Conservation (phyloP, 345 rosid species). For the Salix suchowensis region DNA sequence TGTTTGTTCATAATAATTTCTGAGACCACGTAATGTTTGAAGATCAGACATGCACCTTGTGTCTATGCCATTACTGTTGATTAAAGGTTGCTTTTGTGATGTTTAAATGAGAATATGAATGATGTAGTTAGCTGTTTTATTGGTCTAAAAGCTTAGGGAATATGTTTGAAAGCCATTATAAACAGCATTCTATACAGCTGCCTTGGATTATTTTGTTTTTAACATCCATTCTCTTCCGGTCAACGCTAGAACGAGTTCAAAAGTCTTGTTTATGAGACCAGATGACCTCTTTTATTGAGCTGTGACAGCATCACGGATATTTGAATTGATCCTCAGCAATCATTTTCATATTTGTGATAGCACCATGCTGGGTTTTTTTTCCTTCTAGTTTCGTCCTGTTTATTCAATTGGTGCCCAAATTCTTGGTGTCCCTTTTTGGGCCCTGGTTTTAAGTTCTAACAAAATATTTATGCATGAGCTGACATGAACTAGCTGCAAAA, state of each 20-base stretch:
- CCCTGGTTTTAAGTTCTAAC: too few relatives aligned
- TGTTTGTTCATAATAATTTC: not conserved
- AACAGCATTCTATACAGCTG: not conserved
- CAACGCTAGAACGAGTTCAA: not conserved
- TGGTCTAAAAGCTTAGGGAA: not conserved
- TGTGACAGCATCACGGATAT: not conserved
- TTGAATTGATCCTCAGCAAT: not conserved
- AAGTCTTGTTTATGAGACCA: not conserved
- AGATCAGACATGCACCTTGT: not conserved
- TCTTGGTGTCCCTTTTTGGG: too few relatives aligned
- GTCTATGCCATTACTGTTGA: not conserved
- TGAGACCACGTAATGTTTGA: not conserved
- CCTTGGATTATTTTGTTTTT: not conserved
- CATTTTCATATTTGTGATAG: not conserved
- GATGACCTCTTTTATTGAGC: not conserved
- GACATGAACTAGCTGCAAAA: too few relatives aligned
- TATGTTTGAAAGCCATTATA: not conserved
- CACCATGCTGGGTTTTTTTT: not conserved
- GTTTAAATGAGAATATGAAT: not conserved
- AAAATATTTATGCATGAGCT: too few relatives aligned
- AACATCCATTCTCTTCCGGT: not conserved
- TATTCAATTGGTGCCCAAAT: too few relatives aligned
- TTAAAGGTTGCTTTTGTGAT: not conserved
- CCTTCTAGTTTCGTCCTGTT: too few relatives aligned
- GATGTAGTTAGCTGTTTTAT: not conserved